Conservation (phyloP, 805 yeast species). For the Maudiozyma bulderi region DNA sequence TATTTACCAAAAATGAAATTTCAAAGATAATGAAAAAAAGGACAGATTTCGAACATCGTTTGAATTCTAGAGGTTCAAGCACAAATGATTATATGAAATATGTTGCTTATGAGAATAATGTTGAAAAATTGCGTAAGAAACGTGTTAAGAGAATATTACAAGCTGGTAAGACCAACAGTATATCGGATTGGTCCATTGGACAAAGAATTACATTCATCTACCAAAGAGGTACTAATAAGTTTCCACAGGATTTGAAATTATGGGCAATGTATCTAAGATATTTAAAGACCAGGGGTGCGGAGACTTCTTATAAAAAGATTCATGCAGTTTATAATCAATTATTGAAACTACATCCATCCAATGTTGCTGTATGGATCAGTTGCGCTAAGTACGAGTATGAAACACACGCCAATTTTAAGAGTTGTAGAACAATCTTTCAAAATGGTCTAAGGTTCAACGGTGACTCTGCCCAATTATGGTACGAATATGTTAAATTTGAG, state of each 20-base stretch:
- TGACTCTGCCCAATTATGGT: conserved; percentile 65
- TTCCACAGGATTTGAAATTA: conserved; percentile 63
- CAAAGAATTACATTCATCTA: conserved; percentile 73
- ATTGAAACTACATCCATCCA: conserved; percentile 82
- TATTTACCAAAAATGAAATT: conserved; percentile 76
- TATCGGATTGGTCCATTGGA: conserved; percentile 81
- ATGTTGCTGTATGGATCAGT: conserved; percentile 83
- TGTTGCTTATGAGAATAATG: conserved; percentile 66
- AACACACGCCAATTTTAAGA: conserved; percentile 75
- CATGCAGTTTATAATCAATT: conserved; percentile 70
- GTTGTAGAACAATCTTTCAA: conserved; percentile 80
- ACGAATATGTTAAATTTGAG: conserved; percentile 81
- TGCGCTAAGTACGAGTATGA: conserved; percentile 94
- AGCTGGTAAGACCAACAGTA: conserved; percentile 48
- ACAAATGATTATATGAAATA: conserved; percentile 71
- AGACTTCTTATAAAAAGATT: conserved; percentile 60
- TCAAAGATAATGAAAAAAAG: conserved; percentile 81
- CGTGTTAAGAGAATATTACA: conserved; percentile 53
- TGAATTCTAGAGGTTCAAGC: conserved; percentile 73
- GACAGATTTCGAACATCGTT: conserved; percentile 90
- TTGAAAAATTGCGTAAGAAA: conserved; percentile 69
- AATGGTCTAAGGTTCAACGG: conserved; percentile 77
- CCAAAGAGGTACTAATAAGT: conserved; percentile 72
- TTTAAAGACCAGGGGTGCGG: conserved; percentile 41
- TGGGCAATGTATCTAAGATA: conserved; percentile 73